phyloP scores from a whole-genome alignment of 352 stramenopile species.

The Thalassiosira allenii region DNA sequence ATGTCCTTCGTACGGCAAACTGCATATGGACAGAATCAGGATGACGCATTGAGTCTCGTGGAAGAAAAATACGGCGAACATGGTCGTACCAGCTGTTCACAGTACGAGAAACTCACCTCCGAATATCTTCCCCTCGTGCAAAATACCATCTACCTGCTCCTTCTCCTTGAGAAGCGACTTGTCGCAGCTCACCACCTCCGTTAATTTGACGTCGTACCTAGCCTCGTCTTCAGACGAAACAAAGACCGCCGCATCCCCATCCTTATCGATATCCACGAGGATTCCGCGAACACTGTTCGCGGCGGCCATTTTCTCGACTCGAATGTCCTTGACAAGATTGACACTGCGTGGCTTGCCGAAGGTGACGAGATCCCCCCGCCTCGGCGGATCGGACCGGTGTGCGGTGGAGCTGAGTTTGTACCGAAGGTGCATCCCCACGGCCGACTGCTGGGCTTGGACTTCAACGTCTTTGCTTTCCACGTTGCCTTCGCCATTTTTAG shows the following conservation, averaged over 20 bases:
- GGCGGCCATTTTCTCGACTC: conserved; percentile 53
- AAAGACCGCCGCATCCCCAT: conserved; percentile 62
- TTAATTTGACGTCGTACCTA: conserved; percentile 67
- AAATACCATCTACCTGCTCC: conserved; percentile 73
- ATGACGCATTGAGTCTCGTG: no score
- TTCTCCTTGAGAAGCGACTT: conserved; percentile 67
- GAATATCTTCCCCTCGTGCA: conserved; percentile 75
- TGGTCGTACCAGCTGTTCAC: background rate
- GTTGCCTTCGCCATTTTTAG: conserved; percentile 10
- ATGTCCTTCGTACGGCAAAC: conserved; percentile 79
- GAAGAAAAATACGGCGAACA: background rate
- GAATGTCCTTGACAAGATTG: conserved; percentile 67
- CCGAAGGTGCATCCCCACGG: conserved; percentile 54
- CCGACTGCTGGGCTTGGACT: background rate
- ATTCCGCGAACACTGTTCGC: conserved; percentile 60
- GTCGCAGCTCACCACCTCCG: conserved; percentile 77
- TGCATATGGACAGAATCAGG: background rate
- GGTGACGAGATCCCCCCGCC: conserved; percentile 73
- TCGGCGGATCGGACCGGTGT: conserved; percentile 41
- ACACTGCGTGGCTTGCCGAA: conserved; percentile 68
- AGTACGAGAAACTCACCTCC: conserved; percentile 42
- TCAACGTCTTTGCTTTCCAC: conserved; percentile 8
- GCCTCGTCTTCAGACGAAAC: conserved; percentile 57
- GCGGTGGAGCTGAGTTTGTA: conserved; percentile 66
- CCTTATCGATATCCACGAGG: conserved; percentile 64